Conservation (phyloP, 2,329 filamentous ascomycete genomes). For the Fusarium tanahbumbuense region DNA sequence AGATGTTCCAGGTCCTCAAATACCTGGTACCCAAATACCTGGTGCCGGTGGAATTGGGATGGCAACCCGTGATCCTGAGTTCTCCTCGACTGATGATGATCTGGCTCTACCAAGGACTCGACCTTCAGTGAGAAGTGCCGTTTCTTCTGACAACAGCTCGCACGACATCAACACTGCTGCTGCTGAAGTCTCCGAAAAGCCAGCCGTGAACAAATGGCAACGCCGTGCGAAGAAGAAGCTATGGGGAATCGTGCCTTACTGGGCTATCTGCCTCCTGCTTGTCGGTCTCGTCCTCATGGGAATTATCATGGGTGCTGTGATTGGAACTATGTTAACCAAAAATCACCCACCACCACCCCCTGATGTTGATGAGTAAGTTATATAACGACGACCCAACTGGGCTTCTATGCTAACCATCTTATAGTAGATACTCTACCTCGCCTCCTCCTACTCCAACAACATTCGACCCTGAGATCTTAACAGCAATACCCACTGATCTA, state of each 20-base stretch:
- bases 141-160: slow-evolving; percentile 63
- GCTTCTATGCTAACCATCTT: slow-evolving; percentile 9
- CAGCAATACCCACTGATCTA: slow-evolving; percentile 62
- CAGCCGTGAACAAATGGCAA: slow-evolving; percentile 63
- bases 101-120: slow-evolving; percentile 63
- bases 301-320: slow-evolving; percentile 67
- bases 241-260: slow-evolving; percentile 70
- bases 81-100: slow-evolving; percentile 66
- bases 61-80: slow-evolving; percentile 71
- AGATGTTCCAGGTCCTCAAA: slow-evolving; percentile 1
- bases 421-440: slow-evolving; percentile 36
- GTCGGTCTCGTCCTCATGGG: slow-evolving; percentile 64
- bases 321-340: slow-evolving; percentile 58
- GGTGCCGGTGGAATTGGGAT: slow-evolving; percentile 72
- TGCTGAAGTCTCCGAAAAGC: slow-evolving; percentile 60
- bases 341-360: slow-evolving; percentile 14
- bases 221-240: slow-evolving; percentile 64
- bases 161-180: slow-evolving; percentile 67
- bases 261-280: slow-evolving; percentile 66
- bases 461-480: slow-evolving; percentile 63
- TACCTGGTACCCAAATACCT: slow-evolving; percentile 50
- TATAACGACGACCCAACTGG: background rate
- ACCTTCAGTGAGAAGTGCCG: slow-evolving; percentile 62
- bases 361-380: slow-evolving; percentile 31
- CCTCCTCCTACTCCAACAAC: slow-evolving; percentile 52